Conservation (phyloP, 306 rosid genomes). For the Crotalaria pallida region DNA sequence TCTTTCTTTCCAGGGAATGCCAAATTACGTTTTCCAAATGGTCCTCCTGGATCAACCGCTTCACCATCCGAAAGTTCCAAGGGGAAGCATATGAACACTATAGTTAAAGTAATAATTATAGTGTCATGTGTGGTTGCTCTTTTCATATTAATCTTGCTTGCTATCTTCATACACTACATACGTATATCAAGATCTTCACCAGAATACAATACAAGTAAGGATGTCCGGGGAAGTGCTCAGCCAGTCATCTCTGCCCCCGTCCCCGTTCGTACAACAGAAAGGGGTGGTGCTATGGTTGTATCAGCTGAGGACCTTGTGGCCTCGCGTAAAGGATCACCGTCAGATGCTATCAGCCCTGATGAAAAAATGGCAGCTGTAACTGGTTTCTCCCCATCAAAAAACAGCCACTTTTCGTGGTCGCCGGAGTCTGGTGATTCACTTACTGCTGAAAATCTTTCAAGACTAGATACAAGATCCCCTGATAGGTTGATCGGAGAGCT, state of each 20-base stretch:
- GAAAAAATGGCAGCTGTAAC: conserved; percentile 58
- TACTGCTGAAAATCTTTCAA: conserved; percentile 62
- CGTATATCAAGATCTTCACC: conserved; percentile 57
- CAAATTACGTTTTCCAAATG: conserved; percentile 46
- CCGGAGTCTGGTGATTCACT: conserved; percentile 83
- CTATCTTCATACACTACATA: conserved; percentile 73
- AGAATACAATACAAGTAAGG: conserved; percentile 44
- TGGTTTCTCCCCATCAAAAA: conserved; percentile 83
- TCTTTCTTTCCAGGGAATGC: conserved; percentile 88
- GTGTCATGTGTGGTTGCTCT: conserved; percentile 79
- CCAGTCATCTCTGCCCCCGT: conserved; percentile 41
- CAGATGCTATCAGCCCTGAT: conserved; percentile 60
- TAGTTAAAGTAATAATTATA: conserved; percentile 73
- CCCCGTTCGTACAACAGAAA: conserved; percentile 35
- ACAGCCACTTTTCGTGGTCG: conserved; percentile 84
- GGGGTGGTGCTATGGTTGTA: conserved; percentile 63
- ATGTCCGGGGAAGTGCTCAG: conserved; percentile 33
- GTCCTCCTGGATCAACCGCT: conserved; percentile 50
- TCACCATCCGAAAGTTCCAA: conserved; percentile 38
- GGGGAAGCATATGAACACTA: conserved; percentile 54
- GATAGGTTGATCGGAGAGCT: conserved; percentile 90
- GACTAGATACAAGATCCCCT: conserved; percentile 80
- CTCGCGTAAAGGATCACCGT: conserved; percentile 68
- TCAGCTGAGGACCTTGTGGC: conserved; percentile 82
- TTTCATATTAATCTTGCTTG: conserved; percentile 70